Evolutionary conservation across 2,329 filamentous ascomycete genomes (phyloP).

Genomic region (Byssothecium circinans): DNA sequence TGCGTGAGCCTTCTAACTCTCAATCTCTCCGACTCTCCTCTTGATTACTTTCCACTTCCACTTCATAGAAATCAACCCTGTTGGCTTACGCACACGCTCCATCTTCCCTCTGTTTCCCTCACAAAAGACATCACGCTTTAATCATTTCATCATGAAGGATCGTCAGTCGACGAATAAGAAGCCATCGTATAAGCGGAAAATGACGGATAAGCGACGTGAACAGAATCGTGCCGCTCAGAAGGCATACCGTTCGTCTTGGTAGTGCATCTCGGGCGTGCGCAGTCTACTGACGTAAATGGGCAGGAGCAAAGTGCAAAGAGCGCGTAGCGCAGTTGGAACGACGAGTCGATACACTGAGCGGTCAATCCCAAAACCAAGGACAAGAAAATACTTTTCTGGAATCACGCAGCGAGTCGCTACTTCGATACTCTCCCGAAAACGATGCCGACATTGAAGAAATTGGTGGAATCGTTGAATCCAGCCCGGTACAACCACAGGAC

Average conservation of each 20-base stretch:
- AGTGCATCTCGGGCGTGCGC: background rate
- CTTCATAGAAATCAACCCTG: background rate
- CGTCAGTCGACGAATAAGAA: conserved; percentile 2
- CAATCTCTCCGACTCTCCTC: background rate
- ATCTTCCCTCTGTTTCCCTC: too few species aligned
- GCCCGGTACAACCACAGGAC: background rate
- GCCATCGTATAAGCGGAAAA: conserved; percentile 14
- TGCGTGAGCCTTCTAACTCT: background rate
- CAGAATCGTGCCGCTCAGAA: conserved; percentile 17
- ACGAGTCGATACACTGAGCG: conserved; percentile 1
- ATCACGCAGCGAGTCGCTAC: background rate
- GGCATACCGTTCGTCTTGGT: conserved; percentile 10
- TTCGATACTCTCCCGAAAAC: background rate
- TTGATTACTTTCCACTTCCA: background rate
- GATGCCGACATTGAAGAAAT: background rate
- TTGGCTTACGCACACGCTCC: too few species aligned
- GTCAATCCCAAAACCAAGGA: too few species aligned
- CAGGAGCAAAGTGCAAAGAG: conserved; percentile 16
- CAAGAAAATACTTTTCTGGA: too few species aligned
- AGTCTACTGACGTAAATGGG: background rate
- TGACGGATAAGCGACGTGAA: conserved; percentile 15
- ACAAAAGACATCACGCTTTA: too few species aligned
- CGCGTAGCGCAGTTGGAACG: conserved; percentile 9
- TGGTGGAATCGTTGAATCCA: background rate
- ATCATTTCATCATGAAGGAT: conserved; percentile 6